Base-by-base conservation (phyloP, 2,329 filamentous ascomycete species). In the Tetracladium maxilliforme region DNA sequence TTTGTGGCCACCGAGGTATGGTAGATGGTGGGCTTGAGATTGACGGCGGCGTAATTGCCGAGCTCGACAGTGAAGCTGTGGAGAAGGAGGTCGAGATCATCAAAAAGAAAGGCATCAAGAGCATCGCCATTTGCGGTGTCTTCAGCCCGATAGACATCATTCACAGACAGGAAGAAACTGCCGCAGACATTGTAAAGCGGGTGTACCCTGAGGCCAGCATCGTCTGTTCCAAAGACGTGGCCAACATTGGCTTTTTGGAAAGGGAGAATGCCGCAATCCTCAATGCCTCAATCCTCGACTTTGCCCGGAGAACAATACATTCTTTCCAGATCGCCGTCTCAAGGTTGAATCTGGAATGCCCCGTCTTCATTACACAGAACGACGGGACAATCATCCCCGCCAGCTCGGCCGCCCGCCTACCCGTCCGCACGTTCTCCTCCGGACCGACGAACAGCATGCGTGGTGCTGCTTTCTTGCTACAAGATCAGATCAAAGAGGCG, bases 371-470 rank as follows among this genome's bases (percentile, higher is more conserved):
- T 14, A 68, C 67, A 0, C 64, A 71, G 36, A 74, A 74, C 23
- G 68, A 73, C 31, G 68, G 70, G 2, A 71, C 65, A 0, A 52
- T 74, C 3, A 41, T 70, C 3, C 54, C 59, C 3, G 63, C 56
- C 0, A 53, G 55, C 3, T 49, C 53, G 27, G 68, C 68, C 1
- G 54, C 63, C 0, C 46, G 51, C 12, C 42, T 69, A 6, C 70
- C 70, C 0, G 70, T 73, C 28, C 49, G 61, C 17, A 71, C 64
- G 0, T 73, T 74, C 33, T 66, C 64, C 0, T 65, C 58, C 21
- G 69, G 69, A 0, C 64, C 68, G 3, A 72, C 69, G 0, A 74
- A 74, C 39, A 68, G 61, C 25, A 67, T 71, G 56, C 56, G 61
- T 22, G 67, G 68, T 1, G 67, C 68, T 3, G 70, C 68, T 0